Percentiles rank a stretch among this genome's conserved stretches.
Conservation (phyloP, 108 stramenopile genomes). For the Bacterosira constricta region DNA sequence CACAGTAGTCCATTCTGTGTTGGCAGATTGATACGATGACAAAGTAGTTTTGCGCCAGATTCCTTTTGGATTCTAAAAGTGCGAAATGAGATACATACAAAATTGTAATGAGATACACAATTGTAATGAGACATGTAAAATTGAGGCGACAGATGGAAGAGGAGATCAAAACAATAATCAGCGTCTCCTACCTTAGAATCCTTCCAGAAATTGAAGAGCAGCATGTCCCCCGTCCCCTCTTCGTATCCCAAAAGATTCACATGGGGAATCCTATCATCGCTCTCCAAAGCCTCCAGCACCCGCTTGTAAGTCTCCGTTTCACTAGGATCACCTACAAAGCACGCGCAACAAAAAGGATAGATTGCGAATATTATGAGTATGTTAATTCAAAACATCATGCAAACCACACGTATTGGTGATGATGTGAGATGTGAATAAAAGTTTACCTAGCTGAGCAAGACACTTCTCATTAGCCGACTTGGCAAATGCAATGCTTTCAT, state of each 20-base stretch:
- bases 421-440: no score
- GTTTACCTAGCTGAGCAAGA: slow-evolving; percentile 64
- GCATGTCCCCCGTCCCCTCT: slow-evolving; percentile 49
- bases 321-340: slow-evolving; percentile 77
- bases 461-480: slow-evolving; percentile 73
- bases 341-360: no score
- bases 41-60: slow-evolving; percentile 84
- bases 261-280: slow-evolving; percentile 77
- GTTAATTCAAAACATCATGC: no score
- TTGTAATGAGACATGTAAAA: neutral
- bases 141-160: neutral
- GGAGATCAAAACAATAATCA: neutral
- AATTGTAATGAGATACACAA: neutral
- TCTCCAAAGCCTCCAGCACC: slow-evolving; percentile 66
- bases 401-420: no score
- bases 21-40: slow-evolving; percentile 56
- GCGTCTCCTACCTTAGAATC: slow-evolving; percentile 49
- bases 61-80: slow-evolving; percentile 68
- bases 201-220: slow-evolving; percentile 82
- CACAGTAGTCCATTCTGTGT: slow-evolving; percentile 75
- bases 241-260: slow-evolving; percentile 65
- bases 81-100: neutral
- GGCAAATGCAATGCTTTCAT: slow-evolving; percentile 75
- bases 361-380: no score
- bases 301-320: slow-evolving; percentile 60